These are phyloP conservation scores for Chloromonas sp. DNA, from an alignment of 163 green algal genomes.

Conservation along the genomic window DNA sequence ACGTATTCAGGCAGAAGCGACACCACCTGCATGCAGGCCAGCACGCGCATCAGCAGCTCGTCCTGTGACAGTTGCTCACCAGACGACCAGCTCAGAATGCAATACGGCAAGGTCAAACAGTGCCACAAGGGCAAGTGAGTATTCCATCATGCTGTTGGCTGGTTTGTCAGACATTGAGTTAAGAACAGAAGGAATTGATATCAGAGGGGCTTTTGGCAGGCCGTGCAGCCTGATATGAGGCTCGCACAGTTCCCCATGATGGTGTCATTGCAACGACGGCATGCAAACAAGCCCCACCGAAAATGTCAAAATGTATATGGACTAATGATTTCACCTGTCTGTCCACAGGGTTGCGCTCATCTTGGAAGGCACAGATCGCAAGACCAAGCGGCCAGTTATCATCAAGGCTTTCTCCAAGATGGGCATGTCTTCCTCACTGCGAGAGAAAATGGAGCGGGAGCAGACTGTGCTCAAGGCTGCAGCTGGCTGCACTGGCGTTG, in stretches of 20 bases:
- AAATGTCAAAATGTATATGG: no score
- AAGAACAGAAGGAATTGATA: background rate
- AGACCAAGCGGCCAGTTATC: constrained; percentile 9
- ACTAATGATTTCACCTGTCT: background rate
- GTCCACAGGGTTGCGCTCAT: constrained; percentile 18
- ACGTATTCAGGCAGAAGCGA: no score
- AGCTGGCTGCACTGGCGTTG: constrained; percentile 9
- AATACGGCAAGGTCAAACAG: constrained; percentile 12
- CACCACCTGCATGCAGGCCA: no score
- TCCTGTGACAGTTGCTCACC: background rate
- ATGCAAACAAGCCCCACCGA: background rate
- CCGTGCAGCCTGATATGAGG: background rate
- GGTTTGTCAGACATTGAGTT: no score
- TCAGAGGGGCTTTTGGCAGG: background rate
- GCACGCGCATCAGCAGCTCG: background rate
- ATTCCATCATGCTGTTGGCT: background rate
- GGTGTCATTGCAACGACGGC: background rate
- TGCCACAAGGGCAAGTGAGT: constrained; percentile 16
- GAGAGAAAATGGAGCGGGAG: constrained; percentile 19
- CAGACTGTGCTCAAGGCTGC: constrained; percentile 5
- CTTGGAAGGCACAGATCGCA: constrained; percentile 13
- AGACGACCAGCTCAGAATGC: background rate
- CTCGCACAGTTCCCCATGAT: background rate
- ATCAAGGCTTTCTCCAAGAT: constrained; percentile 21
- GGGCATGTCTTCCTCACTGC: background rate